Evolutionary conservation across 2,329 filamentous ascomycete genomes (phyloP), one percentile per base, ranked within the genome.

Genomic region (Hymenoscyphus scutula): DNA sequence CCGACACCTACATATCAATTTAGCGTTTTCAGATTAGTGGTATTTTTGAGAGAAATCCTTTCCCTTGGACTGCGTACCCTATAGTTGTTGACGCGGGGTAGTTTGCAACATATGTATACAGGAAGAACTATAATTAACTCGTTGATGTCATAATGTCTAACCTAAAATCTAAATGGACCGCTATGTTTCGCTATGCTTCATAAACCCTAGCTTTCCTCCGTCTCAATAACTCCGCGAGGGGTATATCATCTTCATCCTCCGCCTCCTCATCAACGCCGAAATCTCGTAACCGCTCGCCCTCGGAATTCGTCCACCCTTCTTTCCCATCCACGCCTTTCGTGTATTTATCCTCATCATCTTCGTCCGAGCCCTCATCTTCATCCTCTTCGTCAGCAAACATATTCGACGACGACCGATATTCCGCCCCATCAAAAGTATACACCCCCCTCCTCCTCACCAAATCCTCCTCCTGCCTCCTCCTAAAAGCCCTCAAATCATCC

Each of bases 201-300:
- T 56, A 58, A 48, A 32, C 37, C 58, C 58, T 61, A 29, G 64
- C 65, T 61, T 79, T 84, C 65, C 86, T 77, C 66, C 86, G 78
- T 56, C 84, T 78, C 53, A 92, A 75, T 15, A 94, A 70, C 72
- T 91, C 86, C 3, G 84, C 86, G 48, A 94, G 76, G 0, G 90
- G 90, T 15, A 94, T 77, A 69, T 92, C 86, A 65, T 86, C 83
- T 51, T 82, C 79, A 66, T 82, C 81, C 30, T 92, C 88, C 0
- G 82, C 83, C 15, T 90, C 89, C 70, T 92, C 89, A 68, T 94
- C 91, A 0, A 95, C 90, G 1, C 91, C 91, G 71, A 88, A 95
- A 70, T 95, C 91, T 51, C 83, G 80, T 57, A 95, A 76, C 37
- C 85, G 80, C 71, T 94, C 89, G 1, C 90, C 91, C 59, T 94